Percentiles rank a stretch among this genome's conserved stretches.
These are phyloP conservation scores for Melampsora americana DNA, from an alignment of 1,284 basidiomycete species.

Conservation along the genomic window DNA sequence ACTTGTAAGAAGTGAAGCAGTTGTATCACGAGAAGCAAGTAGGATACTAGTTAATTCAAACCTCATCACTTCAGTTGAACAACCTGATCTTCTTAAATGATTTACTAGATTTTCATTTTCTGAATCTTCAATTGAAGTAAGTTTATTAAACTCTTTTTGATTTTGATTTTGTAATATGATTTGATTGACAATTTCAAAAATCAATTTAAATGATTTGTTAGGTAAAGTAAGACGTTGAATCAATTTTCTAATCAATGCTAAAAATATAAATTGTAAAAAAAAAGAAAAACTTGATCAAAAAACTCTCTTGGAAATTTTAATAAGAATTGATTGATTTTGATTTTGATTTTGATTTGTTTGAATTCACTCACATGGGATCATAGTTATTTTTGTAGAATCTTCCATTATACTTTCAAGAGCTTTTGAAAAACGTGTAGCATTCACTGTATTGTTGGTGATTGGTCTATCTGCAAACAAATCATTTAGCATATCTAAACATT, in stretches of 20 bases:
- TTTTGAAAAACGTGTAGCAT: conserved; percentile 26
- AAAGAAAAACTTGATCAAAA: not conserved
- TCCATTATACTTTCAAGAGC: conserved; percentile 22
- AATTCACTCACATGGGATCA: not conserved
- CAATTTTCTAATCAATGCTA: conserved; percentile 5
- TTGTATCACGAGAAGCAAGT: conserved; percentile 67
- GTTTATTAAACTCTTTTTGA: not conserved
- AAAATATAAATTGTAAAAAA: not conserved
- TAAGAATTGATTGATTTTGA: too few species aligned
- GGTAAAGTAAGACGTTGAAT: not conserved
- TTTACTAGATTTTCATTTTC: conserved; percentile 24
- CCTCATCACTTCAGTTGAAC: conserved; percentile 58
- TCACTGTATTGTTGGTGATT: not conserved
- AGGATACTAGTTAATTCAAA: conserved; percentile 70
- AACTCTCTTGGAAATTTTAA: not conserved
- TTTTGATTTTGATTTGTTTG: not conserved
- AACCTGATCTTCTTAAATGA: conserved; percentile 31
- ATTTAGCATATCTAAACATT: conserved; percentile 34
- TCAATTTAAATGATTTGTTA: conserved; percentile 16
- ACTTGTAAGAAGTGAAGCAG: conserved; percentile 64
- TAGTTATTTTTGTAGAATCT: not conserved
- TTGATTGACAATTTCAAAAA: conserved; percentile 24
- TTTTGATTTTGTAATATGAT: conserved; percentile 15
- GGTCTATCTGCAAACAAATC: conserved; percentile 24
- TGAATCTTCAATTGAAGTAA: not conserved